Evolutionary conservation across 208 protist species (phyloP).

Genomic region (Trypanosoma mega): DNA sequence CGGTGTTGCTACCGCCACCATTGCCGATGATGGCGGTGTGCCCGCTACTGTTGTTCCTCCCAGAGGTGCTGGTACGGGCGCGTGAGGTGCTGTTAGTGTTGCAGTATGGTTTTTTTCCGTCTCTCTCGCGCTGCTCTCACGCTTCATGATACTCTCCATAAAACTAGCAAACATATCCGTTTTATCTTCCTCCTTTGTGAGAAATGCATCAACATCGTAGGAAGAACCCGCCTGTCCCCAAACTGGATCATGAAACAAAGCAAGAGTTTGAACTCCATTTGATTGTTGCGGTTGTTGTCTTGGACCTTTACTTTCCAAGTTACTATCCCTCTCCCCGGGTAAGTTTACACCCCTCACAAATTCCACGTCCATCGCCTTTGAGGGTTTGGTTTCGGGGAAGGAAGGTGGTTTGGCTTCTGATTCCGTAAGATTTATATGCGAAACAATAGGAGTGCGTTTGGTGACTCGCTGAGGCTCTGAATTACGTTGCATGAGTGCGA

Average conservation of each 20-base stretch:
- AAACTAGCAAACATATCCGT: background rate
- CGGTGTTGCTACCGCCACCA: too few relatives aligned
- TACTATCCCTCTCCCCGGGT: slow-evolving; percentile 34
- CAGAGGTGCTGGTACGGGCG: too few relatives aligned
- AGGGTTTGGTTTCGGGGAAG: slow-evolving; percentile 24
- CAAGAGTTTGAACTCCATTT: slow-evolving; percentile 30
- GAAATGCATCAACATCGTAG: slow-evolving; percentile 21
- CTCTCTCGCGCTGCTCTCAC: background rate
- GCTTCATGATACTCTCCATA: slow-evolving; percentile 2
- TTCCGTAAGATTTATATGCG: background rate
- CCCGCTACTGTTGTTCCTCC: too few relatives aligned
- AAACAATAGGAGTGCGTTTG: background rate
- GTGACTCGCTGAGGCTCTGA: slow-evolving; percentile 6
- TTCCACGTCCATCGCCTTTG: slow-evolving; percentile 40
- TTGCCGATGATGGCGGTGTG: too few relatives aligned
- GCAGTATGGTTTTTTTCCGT: too few relatives aligned
- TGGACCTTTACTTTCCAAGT: slow-evolving; percentile 5
- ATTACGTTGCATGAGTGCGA: slow-evolving; percentile 37
- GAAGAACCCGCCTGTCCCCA: slow-evolving; percentile 39
- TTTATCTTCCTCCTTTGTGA: slow-evolving; percentile 12
- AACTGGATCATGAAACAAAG: slow-evolving; percentile 78
- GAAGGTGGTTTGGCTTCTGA: slow-evolving; percentile 4
- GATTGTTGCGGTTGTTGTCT: slow-evolving; percentile 13
- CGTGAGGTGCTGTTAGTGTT: too few relatives aligned
- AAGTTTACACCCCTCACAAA: slow-evolving; percentile 75